phyloP scores from a whole-genome alignment of 2,329 filamentous ascomycete species.

The Mariannaea elegans region DNA sequence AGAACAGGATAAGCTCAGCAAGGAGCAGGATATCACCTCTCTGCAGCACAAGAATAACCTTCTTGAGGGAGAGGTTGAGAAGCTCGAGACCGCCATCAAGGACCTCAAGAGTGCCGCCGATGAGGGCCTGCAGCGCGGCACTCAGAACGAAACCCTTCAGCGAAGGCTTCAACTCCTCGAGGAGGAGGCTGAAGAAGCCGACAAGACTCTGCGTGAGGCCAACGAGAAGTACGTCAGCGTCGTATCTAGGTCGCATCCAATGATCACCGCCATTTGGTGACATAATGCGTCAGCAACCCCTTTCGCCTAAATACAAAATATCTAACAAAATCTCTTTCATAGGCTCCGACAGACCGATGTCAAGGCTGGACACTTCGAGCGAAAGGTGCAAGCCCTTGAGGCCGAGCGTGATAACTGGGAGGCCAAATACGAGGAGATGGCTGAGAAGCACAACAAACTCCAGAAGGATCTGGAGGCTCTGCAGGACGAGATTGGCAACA shows the following conservation, averaged over 20 bases:
- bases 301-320: constrained; percentile 1
- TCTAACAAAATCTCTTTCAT: constrained; percentile 32
- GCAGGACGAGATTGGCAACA: constrained; percentile 90
- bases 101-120: constrained; percentile 88
- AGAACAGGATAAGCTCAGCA: constrained; percentile 93
- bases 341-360: constrained; percentile 99
- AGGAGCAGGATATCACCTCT: constrained; percentile 98
- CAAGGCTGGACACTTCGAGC: constrained; percentile 99
- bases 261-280: constrained; percentile 36
- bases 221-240: constrained; percentile 88
- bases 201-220: constrained; percentile 94
- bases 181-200: constrained; percentile 96
- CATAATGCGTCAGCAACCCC: constrained; percentile 13
- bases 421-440: constrained; percentile 96
- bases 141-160: constrained; percentile 90
- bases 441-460: constrained; percentile 83
- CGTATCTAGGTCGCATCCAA: constrained; percentile 19
- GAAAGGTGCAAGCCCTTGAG: constrained; percentile 98
- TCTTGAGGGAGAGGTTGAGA: constrained; percentile 90
- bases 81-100: constrained; percentile 84
- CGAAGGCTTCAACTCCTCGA: constrained; percentile 94
- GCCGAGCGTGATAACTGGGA: constrained; percentile 93
- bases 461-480: constrained; percentile 94
- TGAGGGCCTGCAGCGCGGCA: constrained; percentile 82
- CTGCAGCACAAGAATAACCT: constrained; percentile 94